These are phyloP conservation scores for Taphrina flavorubra DNA, from an alignment of 1,139 yeast species.

Conservation along the genomic window DNA sequence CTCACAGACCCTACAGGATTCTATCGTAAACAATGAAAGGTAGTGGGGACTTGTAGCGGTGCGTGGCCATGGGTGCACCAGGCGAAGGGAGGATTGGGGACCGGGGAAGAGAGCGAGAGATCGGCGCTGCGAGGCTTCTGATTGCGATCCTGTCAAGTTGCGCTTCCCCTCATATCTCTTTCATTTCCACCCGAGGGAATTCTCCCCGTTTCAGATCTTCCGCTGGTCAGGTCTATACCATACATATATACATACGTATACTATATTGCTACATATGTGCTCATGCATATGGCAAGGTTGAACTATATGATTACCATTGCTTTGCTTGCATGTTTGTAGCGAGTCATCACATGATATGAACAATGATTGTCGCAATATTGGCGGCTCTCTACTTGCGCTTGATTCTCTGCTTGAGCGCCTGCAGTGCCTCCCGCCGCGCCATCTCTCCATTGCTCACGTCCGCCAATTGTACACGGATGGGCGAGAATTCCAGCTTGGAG, in stretches of 20 bases:
- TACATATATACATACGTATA: no score
- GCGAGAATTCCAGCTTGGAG: conserved; percentile 16
- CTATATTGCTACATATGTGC: no score
- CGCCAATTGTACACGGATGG: conserved; percentile 15
- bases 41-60: not conserved
- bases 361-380: no score
- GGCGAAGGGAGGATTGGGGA: not conserved
- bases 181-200: not conserved
- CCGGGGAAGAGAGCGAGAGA: not conserved
- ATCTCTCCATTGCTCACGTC: conserved; percentile 27
- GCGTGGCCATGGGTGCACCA: not conserved
- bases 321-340: no score
- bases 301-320: no score
- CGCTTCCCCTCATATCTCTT: not conserved
- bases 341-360: no score
- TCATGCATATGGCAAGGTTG: no score
- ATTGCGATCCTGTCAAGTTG: not conserved
- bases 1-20: no score
- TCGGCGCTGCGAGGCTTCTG: not conserved
- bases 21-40: not conserved
- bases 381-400: not conserved
- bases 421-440: conserved; percentile 14
- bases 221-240: no score
- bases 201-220: no score
- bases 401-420: conserved; percentile 17